These are phyloP conservation scores for Guadua angustifolia DNA, from an alignment of 176 grass and related monocot genomes.

Conservation along the genomic window DNA sequence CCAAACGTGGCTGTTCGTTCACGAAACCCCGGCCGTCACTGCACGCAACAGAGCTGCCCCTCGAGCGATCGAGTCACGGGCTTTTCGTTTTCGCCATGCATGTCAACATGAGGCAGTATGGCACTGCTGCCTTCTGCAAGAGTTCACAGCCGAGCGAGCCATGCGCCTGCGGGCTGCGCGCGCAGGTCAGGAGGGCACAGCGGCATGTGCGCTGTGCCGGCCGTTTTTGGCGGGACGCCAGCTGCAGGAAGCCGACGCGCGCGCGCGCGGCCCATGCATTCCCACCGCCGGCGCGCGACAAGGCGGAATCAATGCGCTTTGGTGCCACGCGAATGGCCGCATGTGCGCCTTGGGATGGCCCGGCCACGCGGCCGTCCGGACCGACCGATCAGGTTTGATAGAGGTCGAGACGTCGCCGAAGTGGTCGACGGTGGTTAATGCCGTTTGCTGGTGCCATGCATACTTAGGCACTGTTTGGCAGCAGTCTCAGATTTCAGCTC, in stretches of 20 bases:
- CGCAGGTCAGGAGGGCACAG: conserved; percentile 1
- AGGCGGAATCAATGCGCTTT: conserved; percentile 45
- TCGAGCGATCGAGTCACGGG: conserved; percentile 19
- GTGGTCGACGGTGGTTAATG: neutral
- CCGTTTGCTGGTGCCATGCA: too few species aligned
- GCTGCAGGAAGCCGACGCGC: neutral
- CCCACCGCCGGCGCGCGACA: conserved; percentile 9
- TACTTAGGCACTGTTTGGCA: too few species aligned
- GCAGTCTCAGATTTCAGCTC: too few species aligned
- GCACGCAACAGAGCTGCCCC: neutral
- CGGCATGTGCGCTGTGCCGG: conserved; percentile 44
- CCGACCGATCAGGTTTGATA: neutral
- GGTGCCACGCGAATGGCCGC: conserved; percentile 42
- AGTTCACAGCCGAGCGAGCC: conserved; percentile 15
- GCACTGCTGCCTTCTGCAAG: conserved; percentile 1
- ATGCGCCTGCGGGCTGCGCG: neutral
- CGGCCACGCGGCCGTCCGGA: neutral
- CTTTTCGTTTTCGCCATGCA: conserved; percentile 1
- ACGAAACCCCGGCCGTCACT: neutral
- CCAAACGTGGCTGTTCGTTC: neutral
- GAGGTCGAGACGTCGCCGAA: neutral
- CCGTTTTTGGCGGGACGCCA: conserved; percentile 48
- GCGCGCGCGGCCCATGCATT: conserved; percentile 9
- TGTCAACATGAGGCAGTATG: neutral
- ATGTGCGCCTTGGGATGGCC: neutral